Evolutionary conservation across 441 rosid genomes (phyloP).

Genomic region (Aleurites moluccanus): DNA sequence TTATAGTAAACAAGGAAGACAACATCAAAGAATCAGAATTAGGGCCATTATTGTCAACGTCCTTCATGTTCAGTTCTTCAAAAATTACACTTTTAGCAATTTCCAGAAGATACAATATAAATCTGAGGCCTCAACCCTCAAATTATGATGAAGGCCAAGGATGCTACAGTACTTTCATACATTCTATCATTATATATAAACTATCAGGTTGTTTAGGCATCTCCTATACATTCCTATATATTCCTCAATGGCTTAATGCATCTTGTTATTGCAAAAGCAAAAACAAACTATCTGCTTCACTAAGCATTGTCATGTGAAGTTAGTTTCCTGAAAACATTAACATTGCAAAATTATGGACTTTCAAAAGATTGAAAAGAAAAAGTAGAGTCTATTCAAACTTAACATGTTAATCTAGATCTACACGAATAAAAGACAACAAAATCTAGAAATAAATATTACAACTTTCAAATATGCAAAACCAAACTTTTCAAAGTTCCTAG

Average conservation of each 20-base stretch:
- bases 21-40: background rate
- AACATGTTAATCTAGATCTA: background rate
- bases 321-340: background rate
- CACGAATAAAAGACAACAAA: too few relatives aligned
- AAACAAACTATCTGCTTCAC: background rate
- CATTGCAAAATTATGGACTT: background rate
- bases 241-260: background rate
- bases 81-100: background rate
- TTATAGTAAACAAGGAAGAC: background rate
- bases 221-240: background rate
- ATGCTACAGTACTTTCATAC: background rate
- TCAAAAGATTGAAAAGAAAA: background rate
- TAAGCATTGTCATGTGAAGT: background rate
- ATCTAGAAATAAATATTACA: background rate
- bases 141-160: background rate
- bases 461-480: background rate
- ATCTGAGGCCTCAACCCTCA: background rate
- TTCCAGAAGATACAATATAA: background rate
- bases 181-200: background rate
- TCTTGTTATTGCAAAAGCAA: background rate
- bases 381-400: background rate
- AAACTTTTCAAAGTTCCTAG: background rate
- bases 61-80: background rate
- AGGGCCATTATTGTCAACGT: background rate
- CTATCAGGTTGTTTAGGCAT: background rate